Evolutionary conservation across 805 yeast genomes (phyloP), one percentile per base, ranked within the genome.

Genomic region (Metschnikowia anglica): DNA sequence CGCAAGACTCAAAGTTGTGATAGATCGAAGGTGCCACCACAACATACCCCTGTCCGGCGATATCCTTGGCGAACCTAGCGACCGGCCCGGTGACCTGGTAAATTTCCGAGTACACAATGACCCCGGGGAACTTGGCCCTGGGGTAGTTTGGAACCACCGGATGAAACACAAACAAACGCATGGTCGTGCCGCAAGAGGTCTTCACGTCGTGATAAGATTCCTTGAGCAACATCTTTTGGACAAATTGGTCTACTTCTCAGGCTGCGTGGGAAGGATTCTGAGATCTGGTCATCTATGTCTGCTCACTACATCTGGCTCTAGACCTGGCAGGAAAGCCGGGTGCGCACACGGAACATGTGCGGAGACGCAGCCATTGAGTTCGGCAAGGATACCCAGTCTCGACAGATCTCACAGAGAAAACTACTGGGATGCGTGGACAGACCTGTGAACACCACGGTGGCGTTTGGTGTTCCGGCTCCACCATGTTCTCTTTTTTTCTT

Each of bases 71-170:
- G 57, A 85, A 81, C 48, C 93, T 68, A 5, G 85, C 66, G 21
- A 85, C 95, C 3, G 95, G 93, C 0, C 95, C 95, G 6, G 88
- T 81, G 34, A 70, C 91, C 62, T 86, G 95, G 62, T 85, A 85
- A 52, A 85, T 85, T 61, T 85, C 95, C 42, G 87, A 79, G 64
- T 80, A 85, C 12, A 85, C 87, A 25, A 86, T 63, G 2, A 86
- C 93, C 29, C 85, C 95, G 1, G 95, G 93, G 57, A 85, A 85
- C 58, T 80, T 81, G 43, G 86, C 93, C 29, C 73, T 63, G n/a
- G 93, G 91, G 63, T 83, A 85, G 41, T 81, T 81, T 29, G 81
- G 77, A 39, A 85, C 73, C 51, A 72, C 76, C 11, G 95, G 95
- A 39, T 81, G 85, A 61, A 62, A 85, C 16, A 78, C 73, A 62